Evolutionary conservation across 495 filamentous ascomycete genomes (phyloP).

Genomic region (Aspergillus ostianus): DNA sequence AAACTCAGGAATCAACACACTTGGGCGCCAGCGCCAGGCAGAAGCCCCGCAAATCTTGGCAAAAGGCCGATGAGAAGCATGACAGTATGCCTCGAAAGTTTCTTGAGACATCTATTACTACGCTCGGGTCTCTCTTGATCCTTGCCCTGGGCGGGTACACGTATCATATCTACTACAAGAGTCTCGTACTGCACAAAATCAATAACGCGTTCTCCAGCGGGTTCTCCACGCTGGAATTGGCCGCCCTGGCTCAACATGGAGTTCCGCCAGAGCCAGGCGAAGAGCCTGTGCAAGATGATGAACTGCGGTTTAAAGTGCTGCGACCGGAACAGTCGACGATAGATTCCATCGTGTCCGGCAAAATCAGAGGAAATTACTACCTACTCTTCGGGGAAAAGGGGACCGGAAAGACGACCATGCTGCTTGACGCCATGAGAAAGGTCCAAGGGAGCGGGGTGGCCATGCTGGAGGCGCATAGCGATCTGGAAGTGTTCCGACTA

Average conservation of each 20-base stretch:
- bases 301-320: slow-evolving; percentile 56
- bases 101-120: slow-evolving; percentile 12
- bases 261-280: background rate
- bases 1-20: background rate
- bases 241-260: slow-evolving; percentile 55
- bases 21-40: background rate
- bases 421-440: slow-evolving; percentile 81
- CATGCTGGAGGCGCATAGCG: slow-evolving; percentile 85
- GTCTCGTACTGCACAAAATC: slow-evolving; percentile 61
- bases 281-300: background rate
- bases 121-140: slow-evolving; percentile 41
- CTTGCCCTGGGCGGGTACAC: slow-evolving; percentile 63
- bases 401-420: slow-evolving; percentile 81
- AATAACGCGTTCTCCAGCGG: slow-evolving; percentile 77
- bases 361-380: slow-evolving; percentile 68
- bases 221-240: slow-evolving; percentile 77
- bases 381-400: slow-evolving; percentile 84
- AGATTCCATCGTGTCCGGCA: slow-evolving; percentile 66
- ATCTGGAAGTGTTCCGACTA: slow-evolving; percentile 83
- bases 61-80: background rate
- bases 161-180: slow-evolving; percentile 57
- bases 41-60: background rate
- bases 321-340: slow-evolving; percentile 70
- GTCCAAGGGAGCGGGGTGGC: slow-evolving; percentile 72
- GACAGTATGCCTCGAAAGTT: slow-evolving; percentile 11